Percentiles rank a stretch among this genome's conserved stretches.
These are phyloP conservation scores for Acacia confusa DNA, from an alignment of 306 rosid genomes.

Conservation along the genomic window DNA sequence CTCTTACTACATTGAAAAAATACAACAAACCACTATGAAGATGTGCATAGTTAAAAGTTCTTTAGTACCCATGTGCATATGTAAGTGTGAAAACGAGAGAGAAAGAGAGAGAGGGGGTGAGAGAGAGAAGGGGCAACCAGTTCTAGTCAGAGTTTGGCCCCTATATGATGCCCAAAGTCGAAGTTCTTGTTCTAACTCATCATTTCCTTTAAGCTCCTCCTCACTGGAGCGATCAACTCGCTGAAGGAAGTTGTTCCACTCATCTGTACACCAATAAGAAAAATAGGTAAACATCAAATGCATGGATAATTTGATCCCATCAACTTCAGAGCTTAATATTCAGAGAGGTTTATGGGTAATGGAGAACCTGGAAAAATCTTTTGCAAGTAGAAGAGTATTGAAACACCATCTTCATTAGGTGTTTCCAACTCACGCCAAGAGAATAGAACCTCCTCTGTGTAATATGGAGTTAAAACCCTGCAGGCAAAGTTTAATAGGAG, in stretches of 20 bases:
- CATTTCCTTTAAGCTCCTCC: conserved; percentile 73
- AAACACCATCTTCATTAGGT: conserved; percentile 92
- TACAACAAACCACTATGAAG: conserved; percentile 24
- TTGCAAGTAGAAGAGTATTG: conserved; percentile 90
- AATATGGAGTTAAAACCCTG: conserved; percentile 94
- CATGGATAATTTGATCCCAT: conserved; percentile 16
- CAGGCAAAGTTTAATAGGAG: conserved; percentile 28
- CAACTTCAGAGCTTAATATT: conserved; percentile 11
- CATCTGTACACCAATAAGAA: conserved; percentile 58
- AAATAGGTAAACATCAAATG: conserved; percentile 3
- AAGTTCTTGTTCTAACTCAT: conserved; percentile 76
- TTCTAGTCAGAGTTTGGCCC: conserved; percentile 95
- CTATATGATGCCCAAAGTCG: conserved; percentile 97
- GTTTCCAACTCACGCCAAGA: conserved; percentile 69
- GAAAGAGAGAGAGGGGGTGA: background rate
- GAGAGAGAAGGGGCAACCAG: conserved; percentile 49
- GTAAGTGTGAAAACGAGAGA: background rate
- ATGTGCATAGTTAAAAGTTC: too few relatives aligned
- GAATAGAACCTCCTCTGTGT: conserved; percentile 94
- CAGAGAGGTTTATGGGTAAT: conserved; percentile 7
- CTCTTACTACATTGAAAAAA: conserved; percentile 63
- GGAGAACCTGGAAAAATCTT: conserved; percentile 88
- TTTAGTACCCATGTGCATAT: background rate
- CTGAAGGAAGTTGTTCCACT: conserved; percentile 89
- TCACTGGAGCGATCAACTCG: conserved; percentile 58